Base-by-base conservation (phyloP, 257 asterid species). In the Perilla frutescens region DNA sequence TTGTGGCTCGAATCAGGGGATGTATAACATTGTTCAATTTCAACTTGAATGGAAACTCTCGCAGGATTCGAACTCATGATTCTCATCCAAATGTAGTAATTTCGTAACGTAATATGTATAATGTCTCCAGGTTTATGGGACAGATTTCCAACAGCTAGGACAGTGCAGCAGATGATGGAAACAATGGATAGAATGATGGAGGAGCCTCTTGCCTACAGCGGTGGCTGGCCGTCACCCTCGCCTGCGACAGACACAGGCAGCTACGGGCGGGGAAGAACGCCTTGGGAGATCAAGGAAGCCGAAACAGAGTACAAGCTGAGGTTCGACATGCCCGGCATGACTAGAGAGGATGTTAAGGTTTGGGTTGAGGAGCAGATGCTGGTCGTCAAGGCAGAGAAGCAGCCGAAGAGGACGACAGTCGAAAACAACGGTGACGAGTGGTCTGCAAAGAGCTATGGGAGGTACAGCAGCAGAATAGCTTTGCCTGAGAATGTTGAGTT, bases 301-400 rank as follows among this genome's bases (percentile, higher is more conserved):
- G 89, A 89, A 13, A 56, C 71, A 1, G 91, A 85, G 40, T 89
- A 89, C 85, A 87, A 84, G 66, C 68, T 87, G 90, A 76, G 96
- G 44, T 91, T 91, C 68, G 96, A 91, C 79, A 91, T 89, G 88
- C 97, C 96, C 3, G 97, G 96, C 0, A 87, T 91, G 97, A 85
- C 85, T 0, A 89, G 80, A 78, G 77, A 83, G 43, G 97, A 91
- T 55, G 96, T 89, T 0, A 89, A 83, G 80, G 82, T 87, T 4
- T 91, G 88, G 88, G 84, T 91, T 0, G 92, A 89, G 81, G 97
- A 91, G 66, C 86, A 81, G 58, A 84, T 89, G 90, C 64, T 89
- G 62, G 88, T 91, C 3, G 80, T 91, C 0, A 86, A 83, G 83
- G 92, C 93, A 1, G 89, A 89, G 81, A 89, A 91, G 77, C 9